phyloP scores from a whole-genome alignment of 2,329 filamentous ascomycete species.

The Penicillium palitans region DNA sequence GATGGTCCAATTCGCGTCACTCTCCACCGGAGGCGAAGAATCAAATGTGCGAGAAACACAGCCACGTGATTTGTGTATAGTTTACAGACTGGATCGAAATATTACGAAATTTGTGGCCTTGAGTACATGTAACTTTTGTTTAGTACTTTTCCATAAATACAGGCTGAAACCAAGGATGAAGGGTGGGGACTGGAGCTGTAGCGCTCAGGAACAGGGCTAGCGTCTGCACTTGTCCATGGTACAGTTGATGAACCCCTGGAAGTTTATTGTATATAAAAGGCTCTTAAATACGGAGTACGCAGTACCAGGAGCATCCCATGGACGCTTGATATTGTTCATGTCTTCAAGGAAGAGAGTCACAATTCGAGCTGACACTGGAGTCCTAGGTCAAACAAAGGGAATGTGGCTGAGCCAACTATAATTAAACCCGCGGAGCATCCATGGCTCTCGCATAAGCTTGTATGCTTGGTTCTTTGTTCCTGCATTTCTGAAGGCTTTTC shows the following conservation, averaged over 20 bases:
- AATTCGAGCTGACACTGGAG: not conserved
- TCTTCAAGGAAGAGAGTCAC: not conserved
- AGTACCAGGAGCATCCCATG: not conserved
- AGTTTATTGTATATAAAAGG: not conserved
- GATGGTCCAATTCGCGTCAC: not conserved
- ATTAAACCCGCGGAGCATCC: not conserved
- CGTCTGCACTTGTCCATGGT: slow-evolving; percentile 20
- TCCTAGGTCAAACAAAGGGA: not conserved
- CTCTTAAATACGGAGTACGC: not conserved
- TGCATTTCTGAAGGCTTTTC: not conserved
- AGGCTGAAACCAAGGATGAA: slow-evolving; percentile 13
- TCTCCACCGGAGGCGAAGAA: not conserved
- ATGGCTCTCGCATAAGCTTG: not conserved
- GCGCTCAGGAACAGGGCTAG: slow-evolving; percentile 36
- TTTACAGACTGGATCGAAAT: slow-evolving; percentile 1
- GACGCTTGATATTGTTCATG: not conserved
- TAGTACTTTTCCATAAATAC: not conserved
- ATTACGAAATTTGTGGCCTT: not conserved
- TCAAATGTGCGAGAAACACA: not conserved
- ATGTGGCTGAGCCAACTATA: not conserved
- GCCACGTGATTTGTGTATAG: slow-evolving; percentile 12
- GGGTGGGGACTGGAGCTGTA: slow-evolving; percentile 15
- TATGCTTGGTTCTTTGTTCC: slow-evolving; percentile 3
- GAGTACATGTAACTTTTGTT: not conserved
- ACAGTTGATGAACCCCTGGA: slow-evolving; percentile 20